phyloP scores from a whole-genome alignment of 441 rosid species.

The Biscutella laevigata region DNA sequence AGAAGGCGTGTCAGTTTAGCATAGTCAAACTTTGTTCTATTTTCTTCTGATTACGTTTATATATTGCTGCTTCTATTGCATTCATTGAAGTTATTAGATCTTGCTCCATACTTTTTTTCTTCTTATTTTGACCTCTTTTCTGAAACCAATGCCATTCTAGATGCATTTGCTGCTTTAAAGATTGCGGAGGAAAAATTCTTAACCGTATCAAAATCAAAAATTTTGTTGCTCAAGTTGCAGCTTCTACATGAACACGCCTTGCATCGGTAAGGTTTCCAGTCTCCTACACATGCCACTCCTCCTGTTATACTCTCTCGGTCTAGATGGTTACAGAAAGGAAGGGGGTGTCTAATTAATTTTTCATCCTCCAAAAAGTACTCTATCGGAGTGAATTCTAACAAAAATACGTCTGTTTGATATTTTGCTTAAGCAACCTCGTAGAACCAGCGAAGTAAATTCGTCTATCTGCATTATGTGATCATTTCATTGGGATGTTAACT shows the following conservation, averaged over 20 bases:
- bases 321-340: not conserved
- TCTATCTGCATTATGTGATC: slow-evolving; percentile 5
- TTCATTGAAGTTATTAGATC: not conserved
- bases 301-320: not conserved
- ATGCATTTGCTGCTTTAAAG: slow-evolving; percentile 84
- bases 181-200: slow-evolving; percentile 68
- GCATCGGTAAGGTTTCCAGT: slow-evolving; percentile 50
- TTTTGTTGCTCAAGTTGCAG: slow-evolving; percentile 75
- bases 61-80: not conserved
- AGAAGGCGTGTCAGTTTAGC: not conserved
- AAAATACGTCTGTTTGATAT: not conserved
- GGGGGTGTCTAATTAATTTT: slow-evolving; percentile 3
- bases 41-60: not conserved
- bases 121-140: slow-evolving; percentile 13
- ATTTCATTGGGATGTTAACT: not conserved
- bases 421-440: slow-evolving; percentile 3
- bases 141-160: slow-evolving; percentile 30
- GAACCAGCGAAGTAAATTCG: not conserved
- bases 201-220: slow-evolving; percentile 66
- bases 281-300: slow-evolving; percentile 12
- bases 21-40: not conserved
- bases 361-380: not conserved
- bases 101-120: not conserved
- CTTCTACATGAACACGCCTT: slow-evolving; percentile 83
- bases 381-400: not conserved